Evolutionary conservation across 1,284 basidiomycete species (phyloP).

Genomic region (Violaceomyces palustris): DNA sequence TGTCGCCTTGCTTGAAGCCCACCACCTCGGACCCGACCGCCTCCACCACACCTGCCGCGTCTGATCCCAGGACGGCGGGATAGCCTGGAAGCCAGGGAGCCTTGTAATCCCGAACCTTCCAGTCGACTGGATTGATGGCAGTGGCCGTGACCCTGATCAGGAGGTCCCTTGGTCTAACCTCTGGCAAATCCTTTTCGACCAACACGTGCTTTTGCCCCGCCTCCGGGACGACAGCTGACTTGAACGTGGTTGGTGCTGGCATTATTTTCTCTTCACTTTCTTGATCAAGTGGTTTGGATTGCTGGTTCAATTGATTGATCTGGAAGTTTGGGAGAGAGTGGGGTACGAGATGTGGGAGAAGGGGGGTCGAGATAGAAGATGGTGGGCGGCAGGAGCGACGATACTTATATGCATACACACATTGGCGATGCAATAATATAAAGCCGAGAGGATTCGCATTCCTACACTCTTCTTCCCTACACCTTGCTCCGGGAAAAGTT

Average conservation of each 20-base stretch:
- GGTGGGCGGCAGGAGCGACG: too few species aligned
- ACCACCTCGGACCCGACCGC: conserved; percentile 14
- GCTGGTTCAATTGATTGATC: too few species aligned
- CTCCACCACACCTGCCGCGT: conserved; percentile 32
- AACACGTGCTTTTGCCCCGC: conserved; percentile 13
- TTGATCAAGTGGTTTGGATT: too few species aligned
- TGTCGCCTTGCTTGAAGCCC: conserved; percentile 21
- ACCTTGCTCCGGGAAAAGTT: too few species aligned
- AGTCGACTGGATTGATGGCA: conserved; percentile 42
- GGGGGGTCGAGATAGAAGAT: too few species aligned
- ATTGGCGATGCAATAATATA: too few species aligned
- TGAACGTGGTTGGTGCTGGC: conserved; percentile 16
- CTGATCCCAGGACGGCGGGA: conserved; percentile 32
- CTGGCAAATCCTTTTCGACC: conserved; percentile 12
- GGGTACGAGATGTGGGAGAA: too few species aligned
- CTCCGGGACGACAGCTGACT: conserved; percentile 21
- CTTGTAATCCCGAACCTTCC: conserved; percentile 33
- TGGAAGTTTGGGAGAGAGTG: too few species aligned
- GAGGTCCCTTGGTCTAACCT: conserved; percentile 16
- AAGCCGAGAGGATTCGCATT: too few species aligned
- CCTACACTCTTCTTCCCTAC: too few species aligned
- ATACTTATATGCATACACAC: too few species aligned
- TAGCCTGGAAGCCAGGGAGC: conserved; percentile 14
- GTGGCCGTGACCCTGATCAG: conserved; percentile 30
- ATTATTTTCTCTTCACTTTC: conserved; percentile 8